Evolutionary conservation across 371 early-diverging fungal genomes (phyloP).

Genomic region (Rozella allomycis): DNA sequence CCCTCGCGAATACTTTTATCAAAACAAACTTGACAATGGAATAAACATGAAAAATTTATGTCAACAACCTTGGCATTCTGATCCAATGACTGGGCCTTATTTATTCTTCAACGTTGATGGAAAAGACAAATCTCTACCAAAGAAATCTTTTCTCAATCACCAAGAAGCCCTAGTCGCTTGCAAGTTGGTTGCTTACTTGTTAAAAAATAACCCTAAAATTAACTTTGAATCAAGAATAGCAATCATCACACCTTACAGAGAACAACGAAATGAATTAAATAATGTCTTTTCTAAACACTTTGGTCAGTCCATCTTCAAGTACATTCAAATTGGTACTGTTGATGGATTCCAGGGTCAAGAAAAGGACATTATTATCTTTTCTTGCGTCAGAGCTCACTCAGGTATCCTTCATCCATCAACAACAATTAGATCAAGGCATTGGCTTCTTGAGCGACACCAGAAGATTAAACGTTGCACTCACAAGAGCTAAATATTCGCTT

Average conservation of each 20-base stretch:
- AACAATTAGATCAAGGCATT: slow-evolving; percentile 29
- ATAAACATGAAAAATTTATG: slow-evolving; percentile 37
- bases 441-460: slow-evolving; percentile 76
- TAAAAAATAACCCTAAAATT: slow-evolving; percentile 30
- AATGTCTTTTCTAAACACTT: slow-evolving; percentile 35
- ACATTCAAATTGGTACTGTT: slow-evolving; percentile 75
- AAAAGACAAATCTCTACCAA: slow-evolving; percentile 31
- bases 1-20: slow-evolving; percentile 62
- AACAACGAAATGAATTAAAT: slow-evolving; percentile 49
- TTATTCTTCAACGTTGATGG: slow-evolving; percentile 46
- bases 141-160: slow-evolving; percentile 51
- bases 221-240: slow-evolving; percentile 53
- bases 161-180: slow-evolving; percentile 57
- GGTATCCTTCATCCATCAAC: slow-evolving; percentile 9
- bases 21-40: slow-evolving; percentile 48
- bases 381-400: slow-evolving; percentile 65
- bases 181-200: no score
- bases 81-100: slow-evolving; percentile 42
- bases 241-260: slow-evolving; percentile 79
- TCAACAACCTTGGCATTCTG: slow-evolving; percentile 49
- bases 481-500: slow-evolving; percentile 68
- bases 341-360: slow-evolving; percentile 99
- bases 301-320: slow-evolving; percentile 36
- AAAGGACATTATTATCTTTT: slow-evolving; percentile 82
- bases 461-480: slow-evolving; percentile 86